Evolutionary conservation across 2,329 filamentous ascomycete species (phyloP), one percentile per base, ranked within the genome.

Genomic region (Pyrenophora graminea): DNA sequence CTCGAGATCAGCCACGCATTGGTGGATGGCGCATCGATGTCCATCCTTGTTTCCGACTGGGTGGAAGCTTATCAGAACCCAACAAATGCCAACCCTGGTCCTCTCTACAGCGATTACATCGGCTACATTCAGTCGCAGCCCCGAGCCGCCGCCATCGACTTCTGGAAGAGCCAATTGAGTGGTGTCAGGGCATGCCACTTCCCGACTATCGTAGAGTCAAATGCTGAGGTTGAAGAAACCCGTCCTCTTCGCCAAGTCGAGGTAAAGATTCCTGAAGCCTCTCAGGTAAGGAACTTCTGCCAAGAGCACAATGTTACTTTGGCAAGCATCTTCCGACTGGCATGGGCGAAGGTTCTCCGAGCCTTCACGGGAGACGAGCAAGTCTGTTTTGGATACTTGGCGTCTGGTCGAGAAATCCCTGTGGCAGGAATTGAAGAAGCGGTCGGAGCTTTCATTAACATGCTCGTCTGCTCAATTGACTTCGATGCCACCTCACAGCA

Each of bases 351-450:
- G 30, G 56, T 63, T 3, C 53, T 73, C 19, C 53, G 48, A 2
- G 51, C 34, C 21, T 71, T 67, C 42, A 69, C 64, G 3, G 62
- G 57, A 2, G 55, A 52, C 3, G 23, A 47, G 12, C 18, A 71
- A 6, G 60, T 69, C 10, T 72, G 65, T 40, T 79, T 79, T 54
- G 74, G 73, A 10, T 77, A 76, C 51, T 66, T 76, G 48, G 41
- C 48, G 3, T 50, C 43, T 3, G 62, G 73, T 9, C 59, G 75
- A 39, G 73, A 76, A 40, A 57, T 66, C 1, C 45, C 42, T 13
- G 64, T 73, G 1, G 63, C 71, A 15, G 66, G 63, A 1, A 58
- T 74, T 2, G 67, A 74, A 15, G 64, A 69, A 6, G 59, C 72
- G 4, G 63, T 78, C 19, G 76, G 76, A 21, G 12, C 50, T 9